These are phyloP conservation scores for Penicillium sp. DNA, from an alignment of 2,329 filamentous ascomycete genomes.

Conservation along the genomic window DNA sequence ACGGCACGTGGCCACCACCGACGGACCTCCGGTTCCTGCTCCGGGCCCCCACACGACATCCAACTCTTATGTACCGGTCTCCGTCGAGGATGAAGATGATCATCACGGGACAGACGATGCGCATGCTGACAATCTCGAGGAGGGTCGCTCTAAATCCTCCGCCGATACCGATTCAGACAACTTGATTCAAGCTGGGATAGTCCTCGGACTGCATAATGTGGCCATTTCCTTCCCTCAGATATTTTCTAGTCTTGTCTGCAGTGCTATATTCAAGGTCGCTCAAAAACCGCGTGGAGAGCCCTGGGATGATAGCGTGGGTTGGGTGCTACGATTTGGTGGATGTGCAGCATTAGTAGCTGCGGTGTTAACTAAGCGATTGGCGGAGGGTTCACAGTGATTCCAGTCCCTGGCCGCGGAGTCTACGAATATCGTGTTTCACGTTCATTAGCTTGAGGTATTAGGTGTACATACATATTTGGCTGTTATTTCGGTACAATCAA, in stretches of 20 bases:
- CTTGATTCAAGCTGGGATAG: conserved; percentile 79
- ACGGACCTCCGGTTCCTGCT: conserved; percentile 3
- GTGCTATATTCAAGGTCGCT: conserved; percentile 77
- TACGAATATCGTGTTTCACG: no score
- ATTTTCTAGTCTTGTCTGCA: conserved; percentile 80
- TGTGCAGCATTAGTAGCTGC: conserved; percentile 75
- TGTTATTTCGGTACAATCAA: no score
- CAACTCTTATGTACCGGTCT: conserved; percentile 9
- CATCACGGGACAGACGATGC: background rate
- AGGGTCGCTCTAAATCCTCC: conserved; percentile 23
- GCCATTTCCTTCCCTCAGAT: conserved; percentile 90
- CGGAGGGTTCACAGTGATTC: conserved; percentile 53
- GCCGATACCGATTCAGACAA: conserved; percentile 46
- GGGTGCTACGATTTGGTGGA: conserved; percentile 83
- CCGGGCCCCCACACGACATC: conserved; percentile 1
- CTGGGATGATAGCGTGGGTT: conserved; percentile 82
- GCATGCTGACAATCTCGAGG: conserved; percentile 25
- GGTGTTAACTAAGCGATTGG: conserved; percentile 67
- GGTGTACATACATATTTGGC: no score
- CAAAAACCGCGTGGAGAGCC: conserved; percentile 85
- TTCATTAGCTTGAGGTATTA: no score
- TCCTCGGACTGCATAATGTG: conserved; percentile 94
- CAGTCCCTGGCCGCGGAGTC: no score
- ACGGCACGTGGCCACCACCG: conserved; percentile 22
- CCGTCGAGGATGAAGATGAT: conserved; percentile 7